These are phyloP conservation scores for Aspergillus baeticus DNA, from an alignment of 495 filamentous ascomycete genomes.

Conservation along the genomic window DNA sequence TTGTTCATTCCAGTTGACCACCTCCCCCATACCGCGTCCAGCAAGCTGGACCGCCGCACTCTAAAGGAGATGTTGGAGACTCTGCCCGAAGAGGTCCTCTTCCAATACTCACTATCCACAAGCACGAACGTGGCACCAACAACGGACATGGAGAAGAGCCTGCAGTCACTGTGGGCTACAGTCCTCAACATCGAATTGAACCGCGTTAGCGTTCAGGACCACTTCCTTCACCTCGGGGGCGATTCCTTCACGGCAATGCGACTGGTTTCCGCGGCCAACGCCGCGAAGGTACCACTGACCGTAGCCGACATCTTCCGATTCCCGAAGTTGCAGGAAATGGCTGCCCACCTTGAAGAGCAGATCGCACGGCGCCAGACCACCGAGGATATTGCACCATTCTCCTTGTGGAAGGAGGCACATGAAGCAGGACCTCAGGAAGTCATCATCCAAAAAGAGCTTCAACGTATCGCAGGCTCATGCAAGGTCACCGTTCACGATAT, in stretches of 20 bases:
- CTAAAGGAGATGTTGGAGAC: conserved; percentile 20
- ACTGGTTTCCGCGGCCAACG: conserved; percentile 3
- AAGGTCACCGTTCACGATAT: conserved; percentile 24
- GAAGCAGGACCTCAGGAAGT: background rate
- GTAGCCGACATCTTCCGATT: conserved; percentile 1
- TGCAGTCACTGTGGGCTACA: conserved; percentile 29
- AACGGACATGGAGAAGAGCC: background rate
- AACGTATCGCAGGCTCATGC: conserved; percentile 12
- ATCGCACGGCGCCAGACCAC: background rate
- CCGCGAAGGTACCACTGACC: background rate
- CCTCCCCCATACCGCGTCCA: conserved; percentile 40
- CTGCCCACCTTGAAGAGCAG: conserved; percentile 2
- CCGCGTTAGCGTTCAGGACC: conserved; percentile 39
- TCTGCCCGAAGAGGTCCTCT: conserved; percentile 15
- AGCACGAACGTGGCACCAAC: background rate
- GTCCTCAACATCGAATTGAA: conserved; percentile 34
- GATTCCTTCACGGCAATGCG: conserved; percentile 21
- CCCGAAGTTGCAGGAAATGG: conserved; percentile 17
- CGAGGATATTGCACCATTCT: background rate
- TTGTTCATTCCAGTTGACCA: conserved; percentile 33
- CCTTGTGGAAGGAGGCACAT: conserved; percentile 1
- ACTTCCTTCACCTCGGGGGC: conserved; percentile 43
- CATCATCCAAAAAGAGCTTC: background rate
- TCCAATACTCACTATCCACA: conserved; percentile 4
- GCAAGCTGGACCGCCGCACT: conserved; percentile 40